Percentiles rank a stretch among this genome's conserved stretches.
Conservation (phyloP, 495 filamentous ascomycete species). For the Jackrogersella minutella region DNA sequence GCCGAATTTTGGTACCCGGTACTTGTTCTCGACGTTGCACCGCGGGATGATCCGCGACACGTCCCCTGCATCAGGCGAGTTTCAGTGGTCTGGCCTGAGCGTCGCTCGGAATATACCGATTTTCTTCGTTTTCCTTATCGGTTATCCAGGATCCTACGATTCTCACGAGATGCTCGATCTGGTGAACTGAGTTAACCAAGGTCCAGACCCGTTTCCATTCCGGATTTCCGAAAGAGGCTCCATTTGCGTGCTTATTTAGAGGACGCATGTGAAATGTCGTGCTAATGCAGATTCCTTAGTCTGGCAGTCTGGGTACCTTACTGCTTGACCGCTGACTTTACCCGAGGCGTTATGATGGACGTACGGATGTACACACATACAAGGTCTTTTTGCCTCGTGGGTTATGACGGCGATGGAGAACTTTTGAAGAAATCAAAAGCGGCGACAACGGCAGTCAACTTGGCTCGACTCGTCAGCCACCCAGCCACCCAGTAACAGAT, state of each 20-base stretch:
- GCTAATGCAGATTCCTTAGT: not conserved
- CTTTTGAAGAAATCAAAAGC: not conserved
- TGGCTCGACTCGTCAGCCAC: not conserved
- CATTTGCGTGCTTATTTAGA: not conserved
- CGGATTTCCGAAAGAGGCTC: not conserved
- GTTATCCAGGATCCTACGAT: slow-evolving; percentile 7
- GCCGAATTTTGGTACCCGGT: not conserved
- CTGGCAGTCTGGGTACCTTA: not conserved
- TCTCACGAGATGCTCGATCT: slow-evolving; percentile 12
- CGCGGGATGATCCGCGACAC: slow-evolving; percentile 36
- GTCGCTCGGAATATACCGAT: slow-evolving; percentile 25
- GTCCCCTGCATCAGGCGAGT: slow-evolving; percentile 39
- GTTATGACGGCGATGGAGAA: not conserved
- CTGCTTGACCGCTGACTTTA: not conserved
- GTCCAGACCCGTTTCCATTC: slow-evolving; percentile 2
- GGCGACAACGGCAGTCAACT: too few species aligned
- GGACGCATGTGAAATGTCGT: not conserved
- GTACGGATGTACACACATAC: too few species aligned
- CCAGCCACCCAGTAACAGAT: not conserved
- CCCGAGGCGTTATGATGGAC: too few species aligned
- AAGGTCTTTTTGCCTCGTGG: not conserved
- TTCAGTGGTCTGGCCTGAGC: slow-evolving; percentile 35
- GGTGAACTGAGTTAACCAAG: not conserved
- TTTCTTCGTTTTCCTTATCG: slow-evolving; percentile 5
- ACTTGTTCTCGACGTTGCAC: slow-evolving; percentile 1